Evolutionary conservation across 108 stramenopile genomes (phyloP).

Genomic region (Chaetoceros tenuissimus): DNA sequence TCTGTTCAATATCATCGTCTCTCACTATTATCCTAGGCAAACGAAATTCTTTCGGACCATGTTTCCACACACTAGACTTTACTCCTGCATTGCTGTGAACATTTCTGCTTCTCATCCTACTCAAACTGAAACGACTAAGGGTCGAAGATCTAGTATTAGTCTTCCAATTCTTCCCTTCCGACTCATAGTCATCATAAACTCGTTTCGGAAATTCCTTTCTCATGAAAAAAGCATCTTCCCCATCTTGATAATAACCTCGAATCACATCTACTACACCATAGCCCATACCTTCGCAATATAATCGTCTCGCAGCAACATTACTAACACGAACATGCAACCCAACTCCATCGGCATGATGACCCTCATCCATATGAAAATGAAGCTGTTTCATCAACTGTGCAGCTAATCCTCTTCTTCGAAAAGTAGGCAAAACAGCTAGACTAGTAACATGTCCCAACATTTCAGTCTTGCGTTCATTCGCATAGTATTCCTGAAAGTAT

Average conservation of each 20-base stretch:
- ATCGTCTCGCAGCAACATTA: constrained; percentile 56
- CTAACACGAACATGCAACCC: constrained; percentile 74
- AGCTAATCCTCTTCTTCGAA: constrained; percentile 72
- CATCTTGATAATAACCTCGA: constrained; percentile 79
- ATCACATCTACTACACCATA: constrained; percentile 66
- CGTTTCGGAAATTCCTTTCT: constrained; percentile 46
- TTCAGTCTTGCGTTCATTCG: constrained; percentile 14
- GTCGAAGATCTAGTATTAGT: too few species aligned
- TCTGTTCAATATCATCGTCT: too few species aligned
- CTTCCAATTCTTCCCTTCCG: too few species aligned
- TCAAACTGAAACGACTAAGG: too few species aligned
- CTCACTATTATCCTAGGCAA: too few species aligned
- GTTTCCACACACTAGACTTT: too few species aligned
- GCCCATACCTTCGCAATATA: constrained; percentile 57
- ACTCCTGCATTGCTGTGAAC: too few species aligned
- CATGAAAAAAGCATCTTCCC: constrained; percentile 90
- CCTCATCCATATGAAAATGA: constrained; percentile 55
- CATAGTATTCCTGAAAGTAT: constrained; percentile 4
- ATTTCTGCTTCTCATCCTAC: too few species aligned
- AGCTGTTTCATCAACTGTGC: constrained; percentile 60
- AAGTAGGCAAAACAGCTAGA: constrained; percentile 64
- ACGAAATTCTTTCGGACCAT: too few species aligned
- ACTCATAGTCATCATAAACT: too few species aligned
- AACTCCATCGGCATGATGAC: constrained; percentile 39
- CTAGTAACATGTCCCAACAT: constrained; percentile 75